phyloP scores from a whole-genome alignment of 352 stramenopile genomes.

The Phytophthora brassicae region DNA sequence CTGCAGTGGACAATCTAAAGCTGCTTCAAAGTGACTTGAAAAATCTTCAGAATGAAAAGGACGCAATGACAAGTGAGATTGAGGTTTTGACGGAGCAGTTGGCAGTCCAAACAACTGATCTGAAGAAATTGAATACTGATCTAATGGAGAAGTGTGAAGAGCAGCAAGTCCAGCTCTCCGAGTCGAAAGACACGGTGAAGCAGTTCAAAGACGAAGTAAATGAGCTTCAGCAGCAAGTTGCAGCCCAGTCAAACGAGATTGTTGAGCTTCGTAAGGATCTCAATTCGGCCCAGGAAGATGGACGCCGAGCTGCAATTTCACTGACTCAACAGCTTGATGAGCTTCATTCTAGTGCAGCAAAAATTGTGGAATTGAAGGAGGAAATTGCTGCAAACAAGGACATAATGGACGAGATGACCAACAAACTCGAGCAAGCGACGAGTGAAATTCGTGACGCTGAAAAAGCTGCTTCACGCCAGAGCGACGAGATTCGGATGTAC shows the following conservation, averaged over 20 bases:
- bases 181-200: slow-evolving; percentile 22
- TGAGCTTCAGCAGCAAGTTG: slow-evolving; percentile 23
- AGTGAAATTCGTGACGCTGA: slow-evolving; percentile 26
- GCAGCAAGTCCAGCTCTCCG: slow-evolving; percentile 18
- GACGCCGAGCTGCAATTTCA: slow-evolving; percentile 8
- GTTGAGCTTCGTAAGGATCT: slow-evolving; percentile 23
- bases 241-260: slow-evolving; percentile 14
- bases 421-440: slow-evolving; percentile 22
- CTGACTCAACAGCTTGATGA: slow-evolving; percentile 15
- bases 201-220: slow-evolving; percentile 19
- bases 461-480: slow-evolving; percentile 9
- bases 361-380: slow-evolving; percentile 26
- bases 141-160: slow-evolving; percentile 26
- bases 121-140: slow-evolving; percentile 17
- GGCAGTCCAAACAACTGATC: slow-evolving; percentile 7
- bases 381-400: slow-evolving; percentile 16
- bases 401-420: slow-evolving; percentile 9
- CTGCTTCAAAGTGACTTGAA: slow-evolving; percentile 14
- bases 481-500: slow-evolving; percentile 33
- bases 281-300: slow-evolving; percentile 23
- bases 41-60: slow-evolving; percentile 27
- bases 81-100: slow-evolving; percentile 21
- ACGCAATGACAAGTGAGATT: slow-evolving; percentile 23
- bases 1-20: slow-evolving; percentile 17
- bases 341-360: slow-evolving; percentile 16